Conservation (phyloP, 2,329 filamentous ascomycete species). For the Monosporascus sp. region DNA sequence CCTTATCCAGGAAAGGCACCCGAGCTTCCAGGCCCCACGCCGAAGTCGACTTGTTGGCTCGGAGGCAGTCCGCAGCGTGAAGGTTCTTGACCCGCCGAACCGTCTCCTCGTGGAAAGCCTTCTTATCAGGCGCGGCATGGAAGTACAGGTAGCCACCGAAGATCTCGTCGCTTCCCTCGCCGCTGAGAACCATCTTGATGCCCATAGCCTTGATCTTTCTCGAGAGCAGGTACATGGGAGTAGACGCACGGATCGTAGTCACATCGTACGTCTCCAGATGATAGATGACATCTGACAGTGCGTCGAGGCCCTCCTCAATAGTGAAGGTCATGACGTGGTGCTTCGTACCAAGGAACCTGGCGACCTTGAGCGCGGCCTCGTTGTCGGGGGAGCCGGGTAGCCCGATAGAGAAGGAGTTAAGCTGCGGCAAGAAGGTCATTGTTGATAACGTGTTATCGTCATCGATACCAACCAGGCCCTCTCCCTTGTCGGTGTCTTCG, state of each 20-base stretch:
- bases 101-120: constrained; percentile 93
- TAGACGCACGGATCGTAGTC: constrained; percentile 95
- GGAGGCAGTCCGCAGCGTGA: constrained; percentile 90
- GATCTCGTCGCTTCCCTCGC: constrained; percentile 96
- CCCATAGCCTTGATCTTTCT: constrained; percentile 99
- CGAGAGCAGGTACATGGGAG: constrained; percentile 95
- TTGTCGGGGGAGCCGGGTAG: constrained; percentile 90
- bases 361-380: constrained; percentile 85
- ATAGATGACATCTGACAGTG: constrained; percentile 94
- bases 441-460: constrained; percentile 86
- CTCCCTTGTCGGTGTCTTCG: constrained; percentile 54
- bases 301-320: constrained; percentile 93
- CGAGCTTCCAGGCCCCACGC: constrained; percentile 98
- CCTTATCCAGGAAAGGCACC: constrained; percentile 95
- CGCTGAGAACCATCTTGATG: constrained; percentile 98
- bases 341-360: constrained; percentile 94
- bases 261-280: constrained; percentile 98
- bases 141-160: constrained; percentile 99
- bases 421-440: constrained; percentile 83
- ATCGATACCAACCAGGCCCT: constrained; percentile 87
- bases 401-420: constrained; percentile 98
- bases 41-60: constrained; percentile 98
- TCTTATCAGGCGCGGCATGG: constrained; percentile 85
- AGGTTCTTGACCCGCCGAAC: constrained; percentile 94
- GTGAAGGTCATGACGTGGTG: constrained; percentile 99